Conservation (phyloP, 73 alveolate genomes). For the Tetrahymena borealis region DNA sequence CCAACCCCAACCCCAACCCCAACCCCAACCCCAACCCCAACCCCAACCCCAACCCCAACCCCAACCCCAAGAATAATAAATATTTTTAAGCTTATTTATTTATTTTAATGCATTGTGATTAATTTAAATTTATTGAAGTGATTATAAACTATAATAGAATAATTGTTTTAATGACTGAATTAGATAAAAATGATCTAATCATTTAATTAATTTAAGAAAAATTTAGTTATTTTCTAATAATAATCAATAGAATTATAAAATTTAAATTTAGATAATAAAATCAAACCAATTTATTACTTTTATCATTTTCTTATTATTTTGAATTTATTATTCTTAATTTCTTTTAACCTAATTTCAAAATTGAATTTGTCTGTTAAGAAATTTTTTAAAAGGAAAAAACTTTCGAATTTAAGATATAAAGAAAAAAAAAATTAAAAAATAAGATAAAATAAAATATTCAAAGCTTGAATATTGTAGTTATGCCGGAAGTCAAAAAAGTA, state of each 20-base stretch:
- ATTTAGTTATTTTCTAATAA: too few relatives aligned
- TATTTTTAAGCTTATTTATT: background rate
- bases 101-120: background rate
- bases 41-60: conserved; percentile 2
- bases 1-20: background rate
- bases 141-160: too few relatives aligned
- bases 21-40: background rate
- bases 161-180: too few relatives aligned
- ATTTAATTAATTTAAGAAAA: too few relatives aligned
- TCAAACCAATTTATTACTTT: too few relatives aligned
- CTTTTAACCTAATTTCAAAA: too few relatives aligned
- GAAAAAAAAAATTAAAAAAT: background rate
- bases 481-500: background rate
- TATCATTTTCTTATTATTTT: too few relatives aligned
- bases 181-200: too few relatives aligned
- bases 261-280: too few relatives aligned
- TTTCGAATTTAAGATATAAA: background rate
- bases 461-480: background rate
- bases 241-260: too few relatives aligned
- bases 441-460: background rate
- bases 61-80: background rate
- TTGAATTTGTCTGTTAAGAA: background rate
- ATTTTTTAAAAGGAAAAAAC: background rate
- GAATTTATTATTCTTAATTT: too few relatives aligned
- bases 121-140: background rate